A percentile compares a stretch with the other conserved stretches of the same genome.
Evolutionary conservation across 345 rosid species (phyloP).

Genomic region (Iberis pinnata): DNA sequence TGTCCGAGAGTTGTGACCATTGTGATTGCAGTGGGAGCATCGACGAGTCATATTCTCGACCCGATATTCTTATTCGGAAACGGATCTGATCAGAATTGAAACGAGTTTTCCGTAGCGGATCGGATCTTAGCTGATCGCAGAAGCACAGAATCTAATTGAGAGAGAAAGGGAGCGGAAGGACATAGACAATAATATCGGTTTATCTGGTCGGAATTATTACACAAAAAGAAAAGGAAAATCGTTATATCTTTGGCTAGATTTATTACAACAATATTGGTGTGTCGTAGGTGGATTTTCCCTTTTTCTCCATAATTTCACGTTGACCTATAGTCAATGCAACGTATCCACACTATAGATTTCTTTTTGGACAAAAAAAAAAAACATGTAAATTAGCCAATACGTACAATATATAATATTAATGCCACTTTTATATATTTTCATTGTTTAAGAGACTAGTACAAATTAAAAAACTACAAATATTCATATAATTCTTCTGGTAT

Average conservation of each 20-base stretch:
- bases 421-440: too few relatives aligned
- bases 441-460: too few relatives aligned
- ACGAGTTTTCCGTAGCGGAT: slow-evolving; percentile 18
- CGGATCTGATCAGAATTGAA: slow-evolving; percentile 32
- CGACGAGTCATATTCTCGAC: slow-evolving; percentile 71
- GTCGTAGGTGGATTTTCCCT: slow-evolving; percentile 11
- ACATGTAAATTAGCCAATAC: too few relatives aligned
- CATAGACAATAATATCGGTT: slow-evolving; percentile 30
- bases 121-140: slow-evolving; percentile 32
- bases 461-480: too few relatives aligned
- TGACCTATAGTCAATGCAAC: slow-evolving; percentile 24
- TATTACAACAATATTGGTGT: too few relatives aligned
- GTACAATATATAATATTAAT: too few relatives aligned
- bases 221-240: not conserved
- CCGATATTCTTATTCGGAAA: not conserved
- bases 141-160: slow-evolving; percentile 28
- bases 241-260: too few relatives aligned
- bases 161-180: too few relatives aligned
- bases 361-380: too few relatives aligned
- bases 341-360: too few relatives aligned
- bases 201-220: slow-evolving; percentile 31
- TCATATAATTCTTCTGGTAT: too few relatives aligned
- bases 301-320: too few relatives aligned
- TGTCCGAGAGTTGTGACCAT: slow-evolving; percentile 97
- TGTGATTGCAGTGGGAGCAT: slow-evolving; percentile 97